These are phyloP conservation scores for Histomonas meleagridis DNA, from an alignment of 208 protist species.

Conservation along the genomic window DNA sequence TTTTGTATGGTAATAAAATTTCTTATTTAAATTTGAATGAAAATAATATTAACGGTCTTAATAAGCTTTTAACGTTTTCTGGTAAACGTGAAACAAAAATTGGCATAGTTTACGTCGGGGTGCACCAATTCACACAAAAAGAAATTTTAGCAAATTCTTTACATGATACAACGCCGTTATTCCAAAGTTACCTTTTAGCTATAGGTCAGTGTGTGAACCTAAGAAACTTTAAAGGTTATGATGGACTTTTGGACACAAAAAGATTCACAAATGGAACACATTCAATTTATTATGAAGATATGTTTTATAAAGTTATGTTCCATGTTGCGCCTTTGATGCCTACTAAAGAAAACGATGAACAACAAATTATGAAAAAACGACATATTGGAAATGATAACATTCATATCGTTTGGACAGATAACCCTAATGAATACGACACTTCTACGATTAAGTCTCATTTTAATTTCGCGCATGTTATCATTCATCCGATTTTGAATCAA, in stretches of 20 bases:
- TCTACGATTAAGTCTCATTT: not conserved
- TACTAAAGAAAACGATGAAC: not conserved
- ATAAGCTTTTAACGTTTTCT: no score
- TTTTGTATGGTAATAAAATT: no score
- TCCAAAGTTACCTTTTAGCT: not conserved
- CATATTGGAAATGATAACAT: not conserved
- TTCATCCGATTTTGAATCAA: not conserved
- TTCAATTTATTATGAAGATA: not conserved
- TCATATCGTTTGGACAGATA: not conserved
- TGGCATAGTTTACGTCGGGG: not conserved
- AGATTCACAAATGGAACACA: not conserved
- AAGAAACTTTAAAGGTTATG: not conserved
- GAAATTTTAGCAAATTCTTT: conserved; percentile 9
- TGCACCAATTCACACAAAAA: not conserved
- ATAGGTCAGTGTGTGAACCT: not conserved
- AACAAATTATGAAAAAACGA: not conserved
- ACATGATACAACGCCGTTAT: not conserved
- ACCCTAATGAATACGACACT: not conserved
- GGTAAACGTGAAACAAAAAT: no score
- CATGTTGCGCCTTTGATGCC: not conserved
- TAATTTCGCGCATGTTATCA: not conserved
- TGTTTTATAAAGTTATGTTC: not conserved
- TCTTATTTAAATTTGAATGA: no score
- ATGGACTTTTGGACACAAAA: not conserved
- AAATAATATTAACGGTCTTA: no score